Conservation (phyloP, 2,329 filamentous ascomycete genomes). For the Nemania abortiva region DNA sequence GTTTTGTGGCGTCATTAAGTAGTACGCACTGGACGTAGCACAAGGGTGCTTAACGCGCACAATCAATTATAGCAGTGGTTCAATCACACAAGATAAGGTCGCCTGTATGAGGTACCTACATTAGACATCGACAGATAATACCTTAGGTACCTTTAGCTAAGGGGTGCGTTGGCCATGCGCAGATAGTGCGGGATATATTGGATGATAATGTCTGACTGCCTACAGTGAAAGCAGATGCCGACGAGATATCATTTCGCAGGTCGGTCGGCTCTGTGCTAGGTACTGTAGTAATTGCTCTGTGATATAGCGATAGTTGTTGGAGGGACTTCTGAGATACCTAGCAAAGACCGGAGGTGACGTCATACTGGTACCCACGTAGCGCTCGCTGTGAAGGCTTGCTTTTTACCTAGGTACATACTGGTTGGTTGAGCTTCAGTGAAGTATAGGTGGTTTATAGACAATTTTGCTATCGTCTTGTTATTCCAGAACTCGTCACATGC, state of each 20-base stretch:
- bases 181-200: neutral
- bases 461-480: too few species aligned
- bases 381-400: neutral
- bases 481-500: too few species aligned
- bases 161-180: neutral
- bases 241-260: neutral
- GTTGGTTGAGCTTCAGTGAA: too few species aligned
- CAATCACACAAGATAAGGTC: too few species aligned
- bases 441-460: too few species aligned
- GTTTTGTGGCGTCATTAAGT: conserved; percentile 6
- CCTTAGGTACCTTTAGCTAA: neutral
- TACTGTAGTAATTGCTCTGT: neutral
- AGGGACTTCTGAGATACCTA: neutral
- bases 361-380: neutral
- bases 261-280: neutral
- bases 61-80: too few species aligned
- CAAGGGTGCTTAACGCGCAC: neutral
- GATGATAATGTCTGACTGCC: conserved; percentile 12
- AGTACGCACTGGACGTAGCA: neutral
- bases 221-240: neutral
- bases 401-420: too few species aligned
- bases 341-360: neutral
- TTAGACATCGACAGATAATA: neutral
- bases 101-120: neutral
- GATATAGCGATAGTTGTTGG: neutral